Evolutionary conservation across 75 land plant genomes (phyloP).

Genomic region (Ceratopteris richardii): DNA sequence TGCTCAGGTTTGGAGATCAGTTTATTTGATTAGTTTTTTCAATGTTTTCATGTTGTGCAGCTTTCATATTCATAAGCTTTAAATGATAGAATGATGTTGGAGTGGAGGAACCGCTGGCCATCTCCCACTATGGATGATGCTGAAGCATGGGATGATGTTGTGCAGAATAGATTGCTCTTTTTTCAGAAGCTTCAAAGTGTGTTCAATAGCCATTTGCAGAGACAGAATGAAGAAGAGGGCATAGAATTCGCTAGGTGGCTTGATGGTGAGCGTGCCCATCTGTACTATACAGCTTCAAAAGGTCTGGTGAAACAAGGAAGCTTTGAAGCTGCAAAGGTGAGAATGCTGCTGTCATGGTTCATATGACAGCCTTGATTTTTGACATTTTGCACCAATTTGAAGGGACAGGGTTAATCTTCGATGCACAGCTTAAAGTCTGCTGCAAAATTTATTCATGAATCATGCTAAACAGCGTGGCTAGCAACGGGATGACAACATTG

Average conservation of each 20-base stretch:
- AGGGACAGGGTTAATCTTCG: no score
- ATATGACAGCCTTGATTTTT: no score
- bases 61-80: neutral
- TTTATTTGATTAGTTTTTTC: neutral
- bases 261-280: conserved; percentile 24
- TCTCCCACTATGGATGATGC: conserved; percentile 32
- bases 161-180: conserved; percentile 35
- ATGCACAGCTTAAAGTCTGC: no score
- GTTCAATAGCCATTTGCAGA: conserved; percentile 4
- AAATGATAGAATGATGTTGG: conserved; percentile 18
- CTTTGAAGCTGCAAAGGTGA: conserved; percentile 35
- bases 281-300: conserved; percentile 23
- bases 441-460: no score
- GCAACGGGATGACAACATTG: no score
- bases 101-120: conserved; percentile 44
- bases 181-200: conserved; percentile 26
- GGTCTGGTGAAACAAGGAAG: conserved; percentile 31
- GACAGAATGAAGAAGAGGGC: neutral
- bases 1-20: conserved; percentile 22
- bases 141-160: conserved; percentile 52
- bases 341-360: no score
- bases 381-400: no score
- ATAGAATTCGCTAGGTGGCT: conserved; percentile 11
- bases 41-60: neutral
- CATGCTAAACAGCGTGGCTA: no score